Base-by-base conservation (phyloP, 208 protist species). In the Wallacemonas sp. region DNA sequence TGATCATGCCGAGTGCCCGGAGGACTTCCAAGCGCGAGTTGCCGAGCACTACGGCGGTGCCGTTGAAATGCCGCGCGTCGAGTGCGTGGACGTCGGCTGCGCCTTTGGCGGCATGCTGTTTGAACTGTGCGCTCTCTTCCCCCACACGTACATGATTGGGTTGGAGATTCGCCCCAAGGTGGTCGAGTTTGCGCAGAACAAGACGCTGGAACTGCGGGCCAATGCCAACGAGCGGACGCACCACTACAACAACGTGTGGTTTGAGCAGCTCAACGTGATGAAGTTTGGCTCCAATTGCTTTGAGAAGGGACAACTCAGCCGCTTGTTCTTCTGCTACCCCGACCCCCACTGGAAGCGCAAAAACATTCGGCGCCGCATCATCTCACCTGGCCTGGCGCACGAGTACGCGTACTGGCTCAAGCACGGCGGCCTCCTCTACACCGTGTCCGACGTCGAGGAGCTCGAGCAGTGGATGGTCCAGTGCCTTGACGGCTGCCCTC, bases 281-380 rank as follows among this genome's bases (percentile, higher is more conserved):
- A 99, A 99, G 82, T 98, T 96, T 67, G 84, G 99, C 20, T 96
- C 97, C 16, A 98, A 98, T 69, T 99, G 91, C 70, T 99, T 99
- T 66, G 61, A 70, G 11, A 98, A 99, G 64, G 97, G 92, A 4
- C 97, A 98, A 84, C 76, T 99, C 20, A 73, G 80, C 29, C 94
- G 94, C 32, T 83, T 99, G 12, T 99, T 99, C 65, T 99, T 99
- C 65, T 97, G 98, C 68, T 99, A 99, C 74, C 98, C 98, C 2
- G 98, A 99, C 68, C 98, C 98, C 22, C 98, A 99, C 70, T 99
- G 98, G 82, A 99, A 99, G 77, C 91, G 97, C 31, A 96, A 98
- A 55, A 99, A 99, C 68, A 91, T 98, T 38, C 91, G 98, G 7
- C 91, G 98, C 38, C 89, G 98, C 55, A 99, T 99, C 67, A 99